Conservation (phyloP, 169 alveolate genomes). For the Cryptosporidium parvum region DNA sequence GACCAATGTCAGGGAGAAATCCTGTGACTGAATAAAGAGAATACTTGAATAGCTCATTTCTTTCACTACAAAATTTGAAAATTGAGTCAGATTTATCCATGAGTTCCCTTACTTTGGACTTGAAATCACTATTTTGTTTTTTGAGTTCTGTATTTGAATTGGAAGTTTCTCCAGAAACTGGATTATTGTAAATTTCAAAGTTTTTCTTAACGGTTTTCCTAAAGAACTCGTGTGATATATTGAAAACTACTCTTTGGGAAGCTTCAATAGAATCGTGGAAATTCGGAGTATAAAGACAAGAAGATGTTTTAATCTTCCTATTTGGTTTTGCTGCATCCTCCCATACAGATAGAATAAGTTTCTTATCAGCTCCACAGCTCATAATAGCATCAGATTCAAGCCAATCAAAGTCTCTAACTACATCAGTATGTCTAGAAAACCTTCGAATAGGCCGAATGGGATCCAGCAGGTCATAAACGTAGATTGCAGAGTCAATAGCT, state of each 20-base stretch:
- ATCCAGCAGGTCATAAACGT: constrained; percentile 36
- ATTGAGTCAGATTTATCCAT: constrained; percentile 17
- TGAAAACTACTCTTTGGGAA: constrained; percentile 45
- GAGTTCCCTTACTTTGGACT: not conserved
- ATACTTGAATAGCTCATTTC: constrained; percentile 17
- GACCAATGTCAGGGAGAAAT: constrained; percentile 65
- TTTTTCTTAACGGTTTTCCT: not conserved
- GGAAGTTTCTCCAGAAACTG: not conserved
- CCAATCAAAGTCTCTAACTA: constrained; percentile 74
- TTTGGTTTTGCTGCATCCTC: constrained; percentile 15
- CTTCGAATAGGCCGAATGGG: constrained; percentile 52
- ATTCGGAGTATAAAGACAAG: constrained; percentile 21
- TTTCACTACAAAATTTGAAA: constrained; percentile 49
- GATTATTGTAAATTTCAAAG: not conserved
- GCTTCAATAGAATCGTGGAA: not conserved
- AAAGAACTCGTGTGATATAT: constrained; percentile 33
- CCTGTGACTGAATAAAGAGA: constrained; percentile 61
- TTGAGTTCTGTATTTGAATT: not conserved
- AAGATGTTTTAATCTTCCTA: constrained; percentile 2
- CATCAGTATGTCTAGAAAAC: constrained; percentile 57
- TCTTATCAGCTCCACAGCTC: constrained; percentile 61
- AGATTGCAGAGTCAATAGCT: constrained; percentile 55
- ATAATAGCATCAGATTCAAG: constrained; percentile 56
- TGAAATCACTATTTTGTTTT: not conserved
- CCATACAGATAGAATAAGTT: constrained; percentile 44